Evolutionary conservation across 768 basidiomycete species (phyloP).

Genomic region (Hygrocybe punicea): DNA sequence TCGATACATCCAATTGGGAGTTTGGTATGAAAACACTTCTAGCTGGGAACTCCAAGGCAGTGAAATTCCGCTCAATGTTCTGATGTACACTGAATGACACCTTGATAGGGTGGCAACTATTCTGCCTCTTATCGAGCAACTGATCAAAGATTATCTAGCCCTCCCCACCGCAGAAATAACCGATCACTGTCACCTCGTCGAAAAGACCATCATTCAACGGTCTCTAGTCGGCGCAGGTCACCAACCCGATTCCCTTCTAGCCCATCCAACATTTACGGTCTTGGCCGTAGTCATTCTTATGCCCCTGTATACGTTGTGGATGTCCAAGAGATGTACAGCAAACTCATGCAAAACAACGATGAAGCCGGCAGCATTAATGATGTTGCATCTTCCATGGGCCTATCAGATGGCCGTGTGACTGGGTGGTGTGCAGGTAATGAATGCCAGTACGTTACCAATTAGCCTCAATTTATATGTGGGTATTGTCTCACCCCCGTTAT

Average conservation of each 20-base stretch:
- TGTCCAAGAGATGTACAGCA: conserved; percentile 34
- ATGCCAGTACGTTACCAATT: conserved; percentile 39
- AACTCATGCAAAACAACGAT: conserved; percentile 36
- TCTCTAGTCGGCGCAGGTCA: not conserved
- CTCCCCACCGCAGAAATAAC: not conserved
- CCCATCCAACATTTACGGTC: not conserved
- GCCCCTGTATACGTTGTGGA: conserved; percentile 43
- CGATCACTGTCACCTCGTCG: conserved; percentile 4
- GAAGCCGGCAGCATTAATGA: conserved; percentile 20
- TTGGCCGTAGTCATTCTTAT: conserved; percentile 6
- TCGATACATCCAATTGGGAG: conserved; percentile 42
- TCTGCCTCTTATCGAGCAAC: not conserved
- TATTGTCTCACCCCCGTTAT: not conserved
- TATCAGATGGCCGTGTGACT: conserved; percentile 25
- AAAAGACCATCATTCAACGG: not conserved
- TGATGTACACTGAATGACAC: not conserved
- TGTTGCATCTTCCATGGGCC: conserved; percentile 34
- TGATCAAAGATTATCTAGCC: not conserved
- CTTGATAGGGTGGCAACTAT: not conserved
- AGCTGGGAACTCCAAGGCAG: not conserved
- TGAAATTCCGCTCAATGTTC: not conserved
- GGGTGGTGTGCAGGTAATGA: conserved; percentile 53
- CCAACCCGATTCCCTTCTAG: not conserved
- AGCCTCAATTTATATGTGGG: not conserved
- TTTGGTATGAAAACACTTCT: conserved; percentile 39